phyloP scores from a whole-genome alignment of 2,329 filamentous ascomycete genomes.

The Hymenoscyphus occultus region DNA sequence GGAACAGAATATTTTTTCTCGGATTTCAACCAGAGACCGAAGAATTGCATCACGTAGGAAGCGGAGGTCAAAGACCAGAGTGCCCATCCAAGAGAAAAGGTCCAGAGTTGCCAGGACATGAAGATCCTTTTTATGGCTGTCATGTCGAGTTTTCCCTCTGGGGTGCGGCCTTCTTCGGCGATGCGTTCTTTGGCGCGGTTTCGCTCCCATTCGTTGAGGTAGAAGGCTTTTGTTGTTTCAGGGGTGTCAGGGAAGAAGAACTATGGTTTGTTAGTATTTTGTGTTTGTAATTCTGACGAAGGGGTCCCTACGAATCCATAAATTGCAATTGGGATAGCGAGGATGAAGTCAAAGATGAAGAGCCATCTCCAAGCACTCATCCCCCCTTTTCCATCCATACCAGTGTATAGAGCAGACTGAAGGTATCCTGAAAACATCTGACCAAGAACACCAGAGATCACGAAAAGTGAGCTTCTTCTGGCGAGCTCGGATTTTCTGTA shows the following conservation, averaged over 20 bases:
- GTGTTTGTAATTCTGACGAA: background rate
- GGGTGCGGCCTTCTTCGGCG: constrained; percentile 39
- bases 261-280: constrained; percentile 28
- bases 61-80: constrained; percentile 36
- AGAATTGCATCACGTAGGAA: constrained; percentile 45
- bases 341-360: constrained; percentile 43
- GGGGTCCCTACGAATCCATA: constrained; percentile 43
- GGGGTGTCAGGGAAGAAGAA: constrained; percentile 43
- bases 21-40: constrained; percentile 46
- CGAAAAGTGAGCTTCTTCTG: constrained; percentile 42
- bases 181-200: constrained; percentile 41
- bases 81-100: constrained; percentile 50
- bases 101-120: constrained; percentile 60
- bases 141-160: constrained; percentile 45
- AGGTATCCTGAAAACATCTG: constrained; percentile 45
- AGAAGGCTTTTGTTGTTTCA: constrained; percentile 39
- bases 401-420: constrained; percentile 40
- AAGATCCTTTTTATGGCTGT: constrained; percentile 53
- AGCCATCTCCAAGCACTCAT: constrained; percentile 44
- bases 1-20: constrained; percentile 46
- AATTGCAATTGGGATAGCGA: constrained; percentile 32
- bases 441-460: constrained; percentile 36
- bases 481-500: constrained; percentile 43
- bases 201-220: constrained; percentile 38
- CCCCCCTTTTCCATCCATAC: constrained; percentile 39